Conservation (phyloP, 163 green algal species). For the Scenedesmus sp. region DNA sequence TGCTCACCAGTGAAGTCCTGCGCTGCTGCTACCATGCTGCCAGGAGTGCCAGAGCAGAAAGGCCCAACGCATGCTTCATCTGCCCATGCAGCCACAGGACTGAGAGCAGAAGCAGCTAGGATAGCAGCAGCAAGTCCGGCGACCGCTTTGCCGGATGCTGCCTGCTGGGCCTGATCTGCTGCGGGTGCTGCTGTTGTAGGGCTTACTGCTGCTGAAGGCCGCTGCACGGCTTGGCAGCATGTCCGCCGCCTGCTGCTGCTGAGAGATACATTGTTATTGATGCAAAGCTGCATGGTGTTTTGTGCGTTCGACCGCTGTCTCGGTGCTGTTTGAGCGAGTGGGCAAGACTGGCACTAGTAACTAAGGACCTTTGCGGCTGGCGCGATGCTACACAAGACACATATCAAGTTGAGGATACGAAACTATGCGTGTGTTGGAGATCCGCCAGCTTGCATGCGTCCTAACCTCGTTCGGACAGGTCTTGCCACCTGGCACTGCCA, state of each 20-base stretch:
- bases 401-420: background rate
- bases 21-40: background rate
- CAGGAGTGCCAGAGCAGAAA: background rate
- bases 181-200: background rate
- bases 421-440: background rate
- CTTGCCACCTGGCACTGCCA: background rate
- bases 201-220: background rate
- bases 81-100: background rate
- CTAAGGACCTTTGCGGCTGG: background rate
- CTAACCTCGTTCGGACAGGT: background rate
- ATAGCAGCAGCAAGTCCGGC: background rate
- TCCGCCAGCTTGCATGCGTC: no score
- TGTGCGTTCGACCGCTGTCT: background rate
- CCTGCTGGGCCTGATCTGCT: background rate
- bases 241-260: background rate
- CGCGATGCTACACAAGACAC: background rate
- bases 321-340: background rate
- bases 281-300: background rate
- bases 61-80: background rate
- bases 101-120: background rate
- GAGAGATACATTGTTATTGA: background rate
- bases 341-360: background rate
- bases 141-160: background rate
- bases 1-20: background rate
- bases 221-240: background rate